Conservation (phyloP, 208 protist genomes). For the Crithidia bombi region DNA sequence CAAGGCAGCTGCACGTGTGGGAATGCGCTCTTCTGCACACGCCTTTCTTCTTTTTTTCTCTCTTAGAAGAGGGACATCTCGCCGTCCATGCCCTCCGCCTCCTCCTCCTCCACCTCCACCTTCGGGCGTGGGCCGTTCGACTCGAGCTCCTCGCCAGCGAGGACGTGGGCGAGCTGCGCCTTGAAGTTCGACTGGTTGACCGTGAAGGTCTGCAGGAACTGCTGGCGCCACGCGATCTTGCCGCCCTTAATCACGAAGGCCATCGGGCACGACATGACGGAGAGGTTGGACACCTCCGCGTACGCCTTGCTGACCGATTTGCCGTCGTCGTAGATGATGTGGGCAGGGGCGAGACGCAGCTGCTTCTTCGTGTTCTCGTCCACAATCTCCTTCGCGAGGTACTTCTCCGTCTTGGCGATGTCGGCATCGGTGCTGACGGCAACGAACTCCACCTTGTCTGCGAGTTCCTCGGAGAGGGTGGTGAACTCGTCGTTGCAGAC, state of each 20-base stretch:
- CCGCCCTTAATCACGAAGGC: conserved; percentile 86
- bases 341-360: conserved; percentile 68
- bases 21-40: not conserved
- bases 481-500: conserved; percentile 92
- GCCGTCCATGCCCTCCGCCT: conserved; percentile 86
- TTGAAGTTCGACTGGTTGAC: conserved; percentile 91
- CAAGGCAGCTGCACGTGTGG: no score
- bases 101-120: conserved; percentile 88
- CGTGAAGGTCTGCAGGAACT: conserved; percentile 90
- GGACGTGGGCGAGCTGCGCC: conserved; percentile 81
- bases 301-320: conserved; percentile 86
- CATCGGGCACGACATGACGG: conserved; percentile 91
- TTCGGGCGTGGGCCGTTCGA: conserved; percentile 84
- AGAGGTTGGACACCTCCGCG: conserved; percentile 70
- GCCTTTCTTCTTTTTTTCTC: not conserved
- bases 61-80: conserved; percentile 91
- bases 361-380: conserved; percentile 93
- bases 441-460: conserved; percentile 77
- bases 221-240: conserved; percentile 90
- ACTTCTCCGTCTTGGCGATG: conserved; percentile 90
- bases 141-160: conserved; percentile 81
- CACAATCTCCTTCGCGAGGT: conserved; percentile 85
- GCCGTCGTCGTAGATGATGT: conserved; percentile 87
- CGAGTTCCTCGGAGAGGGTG: conserved; percentile 75
- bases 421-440: conserved; percentile 92